phyloP scores from a whole-genome alignment of 1,284 basidiomycete genomes.

The Somion occarium region DNA sequence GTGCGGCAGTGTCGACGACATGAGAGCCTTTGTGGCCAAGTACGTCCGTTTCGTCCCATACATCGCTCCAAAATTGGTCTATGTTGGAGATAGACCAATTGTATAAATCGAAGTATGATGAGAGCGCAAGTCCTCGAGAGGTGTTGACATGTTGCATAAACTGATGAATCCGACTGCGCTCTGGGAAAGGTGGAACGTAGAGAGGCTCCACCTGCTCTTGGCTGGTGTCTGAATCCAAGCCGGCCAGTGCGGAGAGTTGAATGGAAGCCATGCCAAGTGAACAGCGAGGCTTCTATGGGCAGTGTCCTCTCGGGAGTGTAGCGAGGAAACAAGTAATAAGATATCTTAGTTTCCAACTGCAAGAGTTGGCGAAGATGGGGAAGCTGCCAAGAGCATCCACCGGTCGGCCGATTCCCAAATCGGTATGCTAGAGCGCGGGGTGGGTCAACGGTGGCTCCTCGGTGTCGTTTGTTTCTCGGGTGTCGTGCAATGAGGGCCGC shows the following conservation, averaged over 20 bases:
- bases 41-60: constrained; percentile 73
- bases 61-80: constrained; percentile 68
- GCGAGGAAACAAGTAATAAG: background rate
- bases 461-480: no score
- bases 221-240: constrained; percentile 7
- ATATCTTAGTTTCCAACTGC: background rate
- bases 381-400: background rate
- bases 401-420: background rate
- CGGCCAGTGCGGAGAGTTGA: constrained; percentile 6
- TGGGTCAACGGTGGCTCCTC: no score
- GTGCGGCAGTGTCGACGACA: constrained; percentile 54
- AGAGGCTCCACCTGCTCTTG: constrained; percentile 27
- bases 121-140: constrained; percentile 42
- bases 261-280: constrained; percentile 1
- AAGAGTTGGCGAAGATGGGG: background rate
- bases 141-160: constrained; percentile 59
- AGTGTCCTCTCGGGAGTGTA: background rate
- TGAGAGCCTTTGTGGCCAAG: constrained; percentile 58
- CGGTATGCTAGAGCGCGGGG: no score
- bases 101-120: constrained; percentile 65
- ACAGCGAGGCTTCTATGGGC: background rate
- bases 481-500: no score
- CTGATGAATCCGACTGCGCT: constrained; percentile 46
- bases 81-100: constrained; percentile 65
- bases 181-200: constrained; percentile 45